Base-by-base conservation (phyloP, 179 eudicot species). In the Silene noctiflora region DNA sequence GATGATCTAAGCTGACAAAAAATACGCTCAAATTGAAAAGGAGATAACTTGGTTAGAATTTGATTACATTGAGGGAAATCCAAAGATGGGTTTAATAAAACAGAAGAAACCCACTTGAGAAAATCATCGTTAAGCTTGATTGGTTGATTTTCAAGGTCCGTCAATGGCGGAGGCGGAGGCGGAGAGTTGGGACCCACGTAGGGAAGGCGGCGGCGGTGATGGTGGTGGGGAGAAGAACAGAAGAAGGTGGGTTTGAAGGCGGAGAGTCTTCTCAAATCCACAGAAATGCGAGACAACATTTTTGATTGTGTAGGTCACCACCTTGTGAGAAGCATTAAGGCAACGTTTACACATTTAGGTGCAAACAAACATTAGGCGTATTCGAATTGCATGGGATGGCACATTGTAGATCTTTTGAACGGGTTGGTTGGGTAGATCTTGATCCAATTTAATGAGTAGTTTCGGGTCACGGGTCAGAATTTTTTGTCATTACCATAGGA, bases 11-110 rank as follows among this genome's bases (percentile, higher is more conserved):
- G 76, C 58, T 86, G 79, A 19, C 20, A 42, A 64, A 90, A 88
- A 74, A 92, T 42, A 19, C 55, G 80, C 81, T 94, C 98, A 76
- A 94, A 94, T 60, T 79, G 68, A 73, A 44, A 74, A 84, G 88
- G 87, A 8, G 87, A 72, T 67, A 84, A 66, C 44, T 39, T 27
- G 60, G 83, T 12, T 11, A 86, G 75, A 78, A 86, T 82, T 75
- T 84, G 70, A 31, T 78, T 81, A 80, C 85, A 84, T 69, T 84
- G 71, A 63, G 84, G 69, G 8, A 74, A 81, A 82, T 86, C 85
- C 56, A 84, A 14, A 77, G 85, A 79, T 61, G 81, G 85, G 80
- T 72, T 83, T 69, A 80, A 69, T 3, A 86, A 64, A 75, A 82
- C 74, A 1, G 86, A 80, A 8, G 85, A 74, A 68, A 81, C 82